Conservation (phyloP, 2,329 filamentous ascomycete genomes). For the Xylaria sp. region DNA sequence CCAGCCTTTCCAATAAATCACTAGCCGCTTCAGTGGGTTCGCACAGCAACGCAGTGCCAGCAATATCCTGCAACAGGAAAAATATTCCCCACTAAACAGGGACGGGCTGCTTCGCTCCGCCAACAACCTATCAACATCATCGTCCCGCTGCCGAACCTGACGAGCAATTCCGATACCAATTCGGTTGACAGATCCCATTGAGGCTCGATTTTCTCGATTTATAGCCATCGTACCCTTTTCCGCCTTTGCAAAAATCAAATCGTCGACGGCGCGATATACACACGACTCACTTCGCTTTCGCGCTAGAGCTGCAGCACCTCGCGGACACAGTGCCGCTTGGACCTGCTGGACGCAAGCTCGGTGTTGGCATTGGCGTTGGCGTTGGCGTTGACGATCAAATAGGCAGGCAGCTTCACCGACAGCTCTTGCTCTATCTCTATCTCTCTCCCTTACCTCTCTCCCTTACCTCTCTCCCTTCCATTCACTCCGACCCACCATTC, state of each 20-base stretch:
- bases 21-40: slow-evolving; percentile 28
- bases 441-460: background rate
- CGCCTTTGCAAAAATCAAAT: background rate
- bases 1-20: slow-evolving; percentile 34
- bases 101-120: slow-evolving; percentile 22
- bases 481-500: background rate
- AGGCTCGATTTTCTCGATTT: background rate
- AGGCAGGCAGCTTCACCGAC: slow-evolving; percentile 4
- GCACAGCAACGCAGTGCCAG: slow-evolving; percentile 32
- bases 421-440: background rate
- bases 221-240: background rate
- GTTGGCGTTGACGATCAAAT: slow-evolving; percentile 10
- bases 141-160: slow-evolving; percentile 4
- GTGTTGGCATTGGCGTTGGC: slow-evolving; percentile 12
- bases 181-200: background rate
- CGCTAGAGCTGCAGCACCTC: slow-evolving; percentile 20
- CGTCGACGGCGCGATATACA: slow-evolving; percentile 4
- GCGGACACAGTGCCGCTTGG: slow-evolving; percentile 31
- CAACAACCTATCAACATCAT: background rate
- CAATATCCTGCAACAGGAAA: slow-evolving; percentile 7
- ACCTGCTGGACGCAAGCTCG: slow-evolving; percentile 5
- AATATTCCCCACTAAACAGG: slow-evolving; percentile 1
- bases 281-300: background rate
- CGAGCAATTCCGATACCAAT: slow-evolving; percentile 1
- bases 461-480: background rate